Base-by-base conservation (phyloP, 2,329 filamentous ascomycete species). In the Calonectria honghensis region DNA sequence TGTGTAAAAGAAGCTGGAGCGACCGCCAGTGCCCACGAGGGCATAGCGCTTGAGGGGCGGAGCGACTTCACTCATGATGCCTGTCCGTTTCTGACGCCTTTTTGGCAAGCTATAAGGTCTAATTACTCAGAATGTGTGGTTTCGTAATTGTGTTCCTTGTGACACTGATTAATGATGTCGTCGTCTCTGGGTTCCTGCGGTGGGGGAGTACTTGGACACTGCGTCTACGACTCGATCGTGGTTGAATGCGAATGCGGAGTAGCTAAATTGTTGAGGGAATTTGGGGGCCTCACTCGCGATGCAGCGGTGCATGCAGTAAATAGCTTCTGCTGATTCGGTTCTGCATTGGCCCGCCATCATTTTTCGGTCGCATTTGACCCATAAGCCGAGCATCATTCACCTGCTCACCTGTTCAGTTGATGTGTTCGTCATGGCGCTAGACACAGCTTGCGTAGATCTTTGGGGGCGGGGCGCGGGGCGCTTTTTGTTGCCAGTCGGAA, bases 1-100 rank as follows among this genome's bases (percentile, higher is more conserved):
- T 0, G 87, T 88, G 84, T 92, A 92, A 83, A 90, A 92, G 86
- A 92, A 91, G 69, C 87, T 87, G n/a, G 90, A 88, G 18, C 91
- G 88, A 20, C 90, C 90, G 24, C 91, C 91, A 1, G 89, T 90
- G 79, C 91, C 91, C n/a, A 92, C 86, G 35, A 91, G 82, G 78
- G 90, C 90, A 76, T 92, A 91, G 51, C 85, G 83, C 76, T 88
- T 89, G 35, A 18, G 57, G 24, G 57, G 24, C 11, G 5, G 10
- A 20, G 57, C 35, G 35, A 63, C 35, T 63, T 63, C 57, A 41
- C 57, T 41, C 57, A 63, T 63, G 57, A 41, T 63, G 57, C 27
- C 13, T 14, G 13, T 29, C 20, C 24, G 18, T 48, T 48, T 48
- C 35, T 11, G 32, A n/a, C n/a, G 32, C 35, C 16, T 61, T n/a